Percentiles rank a stretch among this genome's conserved stretches.
Conservation (phyloP, 305 asterid species). For the Solanum hybrid region DNA sequence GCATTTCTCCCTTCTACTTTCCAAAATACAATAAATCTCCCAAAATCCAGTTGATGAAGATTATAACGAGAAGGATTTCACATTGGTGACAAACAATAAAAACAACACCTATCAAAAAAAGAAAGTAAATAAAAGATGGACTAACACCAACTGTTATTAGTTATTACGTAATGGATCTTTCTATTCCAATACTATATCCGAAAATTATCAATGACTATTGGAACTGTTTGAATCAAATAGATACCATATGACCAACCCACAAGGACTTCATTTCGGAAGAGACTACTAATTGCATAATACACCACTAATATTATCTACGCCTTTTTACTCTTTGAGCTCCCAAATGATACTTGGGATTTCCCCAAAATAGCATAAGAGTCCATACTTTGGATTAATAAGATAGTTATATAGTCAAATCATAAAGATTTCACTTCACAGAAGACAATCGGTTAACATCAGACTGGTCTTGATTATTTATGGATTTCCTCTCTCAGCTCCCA, state of each 20-base stretch:
- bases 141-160: neutral
- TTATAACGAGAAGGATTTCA: neutral
- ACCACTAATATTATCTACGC: neutral
- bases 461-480: neutral
- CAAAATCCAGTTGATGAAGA: neutral
- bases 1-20: neutral
- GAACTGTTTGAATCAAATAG: neutral
- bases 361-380: neutral
- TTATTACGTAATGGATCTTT: neutral
- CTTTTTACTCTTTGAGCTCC: neutral
- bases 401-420: neutral
- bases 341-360: neutral
- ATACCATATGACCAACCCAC: neutral
- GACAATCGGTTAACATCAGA: neutral
- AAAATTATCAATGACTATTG: neutral
- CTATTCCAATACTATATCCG: neutral
- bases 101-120: neutral
- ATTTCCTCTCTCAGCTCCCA: neutral
- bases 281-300: neutral
- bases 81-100: neutral
- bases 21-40: neutral
- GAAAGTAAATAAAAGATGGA: neutral
- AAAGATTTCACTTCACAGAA: neutral
- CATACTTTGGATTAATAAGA: neutral
- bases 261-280: neutral